phyloP scores from a whole-genome alignment of 2,329 filamentous ascomycete genomes.

The Cercospora sesami region DNA sequence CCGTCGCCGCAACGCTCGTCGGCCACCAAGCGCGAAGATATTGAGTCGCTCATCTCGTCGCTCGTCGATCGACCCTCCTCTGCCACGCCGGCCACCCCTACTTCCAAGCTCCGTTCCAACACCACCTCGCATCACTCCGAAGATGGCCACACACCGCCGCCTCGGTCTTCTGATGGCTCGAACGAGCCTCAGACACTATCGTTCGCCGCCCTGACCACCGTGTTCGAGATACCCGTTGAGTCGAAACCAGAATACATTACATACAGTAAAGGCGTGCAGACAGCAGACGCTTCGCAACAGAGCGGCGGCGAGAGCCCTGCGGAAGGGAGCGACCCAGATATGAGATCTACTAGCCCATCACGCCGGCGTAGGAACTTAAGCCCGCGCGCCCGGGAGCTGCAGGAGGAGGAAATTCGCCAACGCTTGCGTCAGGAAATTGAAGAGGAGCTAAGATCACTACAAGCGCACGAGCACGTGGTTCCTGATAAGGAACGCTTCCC shows the following conservation, averaged over 20 bases:
- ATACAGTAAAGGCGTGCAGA: constrained; percentile 97
- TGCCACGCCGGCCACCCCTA: constrained; percentile 31
- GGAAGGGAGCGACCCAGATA: constrained; percentile 64
- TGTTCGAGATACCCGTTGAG: constrained; percentile 75
- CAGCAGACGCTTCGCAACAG: constrained; percentile 67
- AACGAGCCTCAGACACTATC: constrained; percentile 68
- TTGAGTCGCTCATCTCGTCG: constrained; percentile 82
- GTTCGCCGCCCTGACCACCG: constrained; percentile 70
- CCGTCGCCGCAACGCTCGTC: constrained; percentile 69
- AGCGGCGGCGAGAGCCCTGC: constrained; percentile 46
- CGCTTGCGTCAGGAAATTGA: constrained; percentile 87
- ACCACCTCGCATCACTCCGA: constrained; percentile 29
- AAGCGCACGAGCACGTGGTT: constrained; percentile 50
- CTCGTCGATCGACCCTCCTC: constrained; percentile 66
- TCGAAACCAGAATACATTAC: constrained; percentile 74
- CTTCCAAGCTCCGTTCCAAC: constrained; percentile 32
- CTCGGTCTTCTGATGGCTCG: constrained; percentile 38
- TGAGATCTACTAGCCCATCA: constrained; percentile 52
- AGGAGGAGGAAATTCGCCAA: constrained; percentile 85
- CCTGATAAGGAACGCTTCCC: constrained; percentile 54
- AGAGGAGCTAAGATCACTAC: constrained; percentile 78
- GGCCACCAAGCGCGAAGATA: constrained; percentile 63
- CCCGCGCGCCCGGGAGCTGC: constrained; percentile 69
- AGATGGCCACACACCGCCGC: constrained; percentile 34
- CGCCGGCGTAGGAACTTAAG: constrained; percentile 68